These are phyloP conservation scores for Pholiota adiposa DNA, from an alignment of 1,284 basidiomycete species.

Conservation along the genomic window DNA sequence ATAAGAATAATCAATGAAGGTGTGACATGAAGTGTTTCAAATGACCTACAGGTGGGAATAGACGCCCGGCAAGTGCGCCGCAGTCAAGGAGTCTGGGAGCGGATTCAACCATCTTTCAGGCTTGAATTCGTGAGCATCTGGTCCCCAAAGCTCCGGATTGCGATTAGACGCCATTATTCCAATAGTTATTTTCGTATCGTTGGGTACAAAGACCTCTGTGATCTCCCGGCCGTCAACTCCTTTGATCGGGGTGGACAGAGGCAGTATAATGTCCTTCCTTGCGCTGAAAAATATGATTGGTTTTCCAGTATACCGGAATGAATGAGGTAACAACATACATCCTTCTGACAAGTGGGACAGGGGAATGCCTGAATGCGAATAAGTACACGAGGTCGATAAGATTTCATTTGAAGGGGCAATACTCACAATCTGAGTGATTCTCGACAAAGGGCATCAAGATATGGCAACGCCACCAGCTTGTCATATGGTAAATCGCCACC, in stretches of 20 bases:
- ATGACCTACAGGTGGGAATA: slow-evolving; percentile 33
- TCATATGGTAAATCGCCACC: slow-evolving; percentile 36
- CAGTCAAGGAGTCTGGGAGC: slow-evolving; percentile 28
- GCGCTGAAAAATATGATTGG: slow-evolving; percentile 15
- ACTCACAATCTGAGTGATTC: slow-evolving; percentile 47
- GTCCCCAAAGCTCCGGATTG: slow-evolving; percentile 34
- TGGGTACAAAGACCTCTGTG: slow-evolving; percentile 27
- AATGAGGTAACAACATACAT: slow-evolving; percentile 5
- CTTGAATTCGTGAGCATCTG: slow-evolving; percentile 32
- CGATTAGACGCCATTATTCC: slow-evolving; percentile 41
- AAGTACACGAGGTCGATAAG: neutral
- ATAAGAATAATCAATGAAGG: neutral
- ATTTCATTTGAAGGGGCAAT: neutral
- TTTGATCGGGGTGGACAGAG: slow-evolving; percentile 28
- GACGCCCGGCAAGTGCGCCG: slow-evolving; percentile 35
- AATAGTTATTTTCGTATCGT: slow-evolving; percentile 39
- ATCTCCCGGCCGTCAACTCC: slow-evolving; percentile 26
- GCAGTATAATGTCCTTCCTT: slow-evolving; percentile 27
- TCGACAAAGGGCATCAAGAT: slow-evolving; percentile 46
- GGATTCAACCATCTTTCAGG: slow-evolving; percentile 45
- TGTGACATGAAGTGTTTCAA: neutral
- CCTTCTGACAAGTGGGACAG: slow-evolving; percentile 7
- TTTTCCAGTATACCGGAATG: neutral
- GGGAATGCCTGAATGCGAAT: slow-evolving; percentile 3
- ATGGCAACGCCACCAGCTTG: slow-evolving; percentile 39